Conservation (phyloP, 139 green algal species). For the Mesotaenium endlicherianum region DNA sequence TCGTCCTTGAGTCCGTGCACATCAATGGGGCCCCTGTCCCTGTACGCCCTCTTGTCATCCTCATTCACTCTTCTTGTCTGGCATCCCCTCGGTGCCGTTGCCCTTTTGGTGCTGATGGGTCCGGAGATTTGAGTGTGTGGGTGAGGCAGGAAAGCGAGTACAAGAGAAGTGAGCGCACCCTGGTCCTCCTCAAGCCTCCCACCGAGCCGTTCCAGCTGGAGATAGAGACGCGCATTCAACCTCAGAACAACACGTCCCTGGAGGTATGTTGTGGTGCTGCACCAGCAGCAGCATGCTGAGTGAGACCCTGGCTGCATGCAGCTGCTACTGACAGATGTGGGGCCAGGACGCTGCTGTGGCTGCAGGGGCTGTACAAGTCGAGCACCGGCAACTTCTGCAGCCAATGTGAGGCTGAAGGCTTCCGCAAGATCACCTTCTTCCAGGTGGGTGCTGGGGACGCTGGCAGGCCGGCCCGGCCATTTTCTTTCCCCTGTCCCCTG, state of each 20-base stretch:
- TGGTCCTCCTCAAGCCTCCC: constrained; percentile 48
- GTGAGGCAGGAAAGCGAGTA: constrained; percentile 30
- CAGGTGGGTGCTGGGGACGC: not conserved
- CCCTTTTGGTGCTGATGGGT: not conserved
- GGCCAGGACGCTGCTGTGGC: too few species aligned
- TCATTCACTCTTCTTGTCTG: not conserved
- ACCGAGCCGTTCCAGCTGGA: constrained; percentile 63
- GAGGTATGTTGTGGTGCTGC: constrained; percentile 70
- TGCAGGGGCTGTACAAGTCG: constrained; percentile 86
- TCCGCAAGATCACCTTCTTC: constrained; percentile 95
- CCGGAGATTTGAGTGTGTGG: constrained; percentile 27
- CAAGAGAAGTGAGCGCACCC: not conserved
- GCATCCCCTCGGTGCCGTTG: not conserved
- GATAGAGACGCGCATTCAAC: constrained; percentile 75
- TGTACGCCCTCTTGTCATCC: not conserved
- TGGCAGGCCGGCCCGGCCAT: too few species aligned
- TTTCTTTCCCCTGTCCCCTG: too few species aligned
- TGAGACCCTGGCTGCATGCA: too few species aligned
- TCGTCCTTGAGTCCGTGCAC: constrained; percentile 25
- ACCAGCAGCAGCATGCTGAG: too few species aligned
- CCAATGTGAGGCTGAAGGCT: constrained; percentile 98
- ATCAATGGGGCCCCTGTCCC: constrained; percentile 3
- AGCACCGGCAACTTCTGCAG: constrained; percentile 92
- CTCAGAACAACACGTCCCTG: constrained; percentile 89
- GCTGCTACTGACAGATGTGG: too few species aligned